Evolutionary conservation across 202 grass and related monocot genomes (phyloP).

Genomic region (Dendrocalamus latiflorus): DNA sequence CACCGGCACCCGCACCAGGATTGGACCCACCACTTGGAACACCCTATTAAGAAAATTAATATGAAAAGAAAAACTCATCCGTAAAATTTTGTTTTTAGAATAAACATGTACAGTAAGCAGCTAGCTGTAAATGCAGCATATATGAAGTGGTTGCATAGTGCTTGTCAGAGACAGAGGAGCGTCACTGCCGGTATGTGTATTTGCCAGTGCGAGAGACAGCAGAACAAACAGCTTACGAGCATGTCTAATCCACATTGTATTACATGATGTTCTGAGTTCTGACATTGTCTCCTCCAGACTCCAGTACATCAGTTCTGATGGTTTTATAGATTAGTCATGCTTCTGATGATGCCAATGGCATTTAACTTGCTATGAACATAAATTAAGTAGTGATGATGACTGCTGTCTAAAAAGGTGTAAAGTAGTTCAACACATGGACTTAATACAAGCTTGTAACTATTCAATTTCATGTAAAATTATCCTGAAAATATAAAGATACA

Average conservation of each 20-base stretch:
- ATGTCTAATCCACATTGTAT: not conserved
- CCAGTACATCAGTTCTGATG: not conserved
- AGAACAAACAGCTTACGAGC: not conserved
- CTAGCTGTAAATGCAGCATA: not conserved
- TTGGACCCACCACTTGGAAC: slow-evolving; percentile 46
- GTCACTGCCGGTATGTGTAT: not conserved
- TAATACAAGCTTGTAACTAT: not conserved
- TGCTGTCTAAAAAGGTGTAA: not conserved
- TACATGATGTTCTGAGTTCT: not conserved
- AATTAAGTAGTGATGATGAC: not conserved
- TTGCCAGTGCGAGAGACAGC: not conserved
- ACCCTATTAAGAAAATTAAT: slow-evolving; percentile 44
- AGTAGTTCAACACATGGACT: not conserved
- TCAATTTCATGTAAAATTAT: not conserved
- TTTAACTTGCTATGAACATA: not conserved
- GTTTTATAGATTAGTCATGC: not conserved
- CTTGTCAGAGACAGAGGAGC: not conserved
- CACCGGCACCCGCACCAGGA: slow-evolving; percentile 37
- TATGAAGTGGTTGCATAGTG: not conserved
- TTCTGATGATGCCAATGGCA: not conserved
- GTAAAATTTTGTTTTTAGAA: not conserved
- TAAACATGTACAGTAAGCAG: not conserved
- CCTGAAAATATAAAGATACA: not conserved
- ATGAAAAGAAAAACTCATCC: slow-evolving; percentile 8
- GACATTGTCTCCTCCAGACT: not conserved